These are phyloP conservation scores for Trichoderma citrinoviride DNA, from an alignment of 2,329 filamentous ascomycete genomes.

Conservation along the genomic window DNA sequence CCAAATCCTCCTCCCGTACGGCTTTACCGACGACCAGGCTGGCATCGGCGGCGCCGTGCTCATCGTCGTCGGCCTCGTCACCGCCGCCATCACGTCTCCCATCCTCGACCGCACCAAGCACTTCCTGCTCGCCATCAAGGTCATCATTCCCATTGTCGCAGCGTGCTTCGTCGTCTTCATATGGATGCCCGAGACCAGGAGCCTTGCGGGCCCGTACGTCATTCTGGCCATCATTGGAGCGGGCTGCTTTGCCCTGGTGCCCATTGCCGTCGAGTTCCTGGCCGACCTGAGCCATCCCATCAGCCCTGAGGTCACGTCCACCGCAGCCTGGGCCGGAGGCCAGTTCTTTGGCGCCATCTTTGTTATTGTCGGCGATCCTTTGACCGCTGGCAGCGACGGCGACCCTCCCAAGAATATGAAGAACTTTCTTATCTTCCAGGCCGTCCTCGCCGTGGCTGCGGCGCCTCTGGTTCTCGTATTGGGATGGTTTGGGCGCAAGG, in stretches of 20 bases:
- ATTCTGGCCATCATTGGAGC: constrained; percentile 77
- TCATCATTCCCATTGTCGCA: constrained; percentile 71
- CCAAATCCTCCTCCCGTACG: constrained; percentile 85
- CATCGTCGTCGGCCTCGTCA: constrained; percentile 81
- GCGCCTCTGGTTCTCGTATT: constrained; percentile 67
- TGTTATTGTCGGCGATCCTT: constrained; percentile 75
- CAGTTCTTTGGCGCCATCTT: constrained; percentile 84
- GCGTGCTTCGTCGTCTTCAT: constrained; percentile 73
- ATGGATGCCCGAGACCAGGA: constrained; percentile 65
- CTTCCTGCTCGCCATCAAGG: constrained; percentile 70
- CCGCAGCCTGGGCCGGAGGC: constrained; percentile 80
- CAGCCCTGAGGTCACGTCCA: constrained; percentile 79
- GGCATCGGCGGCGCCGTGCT: constrained; percentile 87
- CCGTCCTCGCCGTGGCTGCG: constrained; percentile 63
- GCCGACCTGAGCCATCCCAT: constrained; percentile 86
- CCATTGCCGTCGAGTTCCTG: constrained; percentile 81
- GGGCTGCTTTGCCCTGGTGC: constrained; percentile 74
- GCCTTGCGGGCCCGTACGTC: constrained; percentile 68
- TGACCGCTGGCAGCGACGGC: constrained; percentile 55
- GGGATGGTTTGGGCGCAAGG: constrained; percentile 64
- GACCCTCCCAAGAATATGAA: constrained; percentile 70
- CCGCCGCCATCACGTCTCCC: constrained; percentile 72
- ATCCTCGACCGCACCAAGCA: constrained; percentile 81
- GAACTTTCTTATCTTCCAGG: constrained; percentile 73
- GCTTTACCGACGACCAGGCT: constrained; percentile 76